Conservation (phyloP, 2,329 filamentous ascomycete genomes). For the Fusarium sp. region DNA sequence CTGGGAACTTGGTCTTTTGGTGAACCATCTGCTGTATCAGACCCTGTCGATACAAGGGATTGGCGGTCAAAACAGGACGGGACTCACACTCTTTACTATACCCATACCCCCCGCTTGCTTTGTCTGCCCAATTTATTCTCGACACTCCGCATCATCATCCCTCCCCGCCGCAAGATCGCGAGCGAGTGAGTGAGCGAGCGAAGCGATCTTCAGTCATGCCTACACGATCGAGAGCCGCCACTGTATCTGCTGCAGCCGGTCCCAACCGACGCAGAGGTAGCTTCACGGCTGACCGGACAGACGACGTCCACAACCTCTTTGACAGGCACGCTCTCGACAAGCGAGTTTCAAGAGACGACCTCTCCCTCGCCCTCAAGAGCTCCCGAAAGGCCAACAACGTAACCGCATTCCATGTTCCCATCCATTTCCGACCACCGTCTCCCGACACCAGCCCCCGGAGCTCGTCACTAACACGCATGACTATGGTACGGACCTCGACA, state of each 20-base stretch:
- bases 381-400: conserved; percentile 50
- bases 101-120: conserved; percentile 17
- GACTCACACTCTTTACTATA: conserved; percentile 35
- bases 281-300: conserved; percentile 38
- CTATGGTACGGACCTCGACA: conserved; percentile 55
- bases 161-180: conserved; percentile 24
- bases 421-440: conserved; percentile 56
- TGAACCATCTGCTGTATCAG: conserved; percentile 45
- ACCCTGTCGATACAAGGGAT: conserved; percentile 42
- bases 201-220: conserved; percentile 37
- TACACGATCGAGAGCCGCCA: conserved; percentile 40
- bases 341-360: conserved; percentile 59
- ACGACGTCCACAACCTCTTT: conserved; percentile 17
- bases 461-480: conserved; percentile 43
- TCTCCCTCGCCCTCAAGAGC: conserved; percentile 47
- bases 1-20: conserved; percentile 26
- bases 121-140: conserved; percentile 35
- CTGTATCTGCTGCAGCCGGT: conserved; percentile 36
- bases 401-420: conserved; percentile 55
- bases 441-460: conserved; percentile 56
- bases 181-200: neutral
- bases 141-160: conserved; percentile 23
- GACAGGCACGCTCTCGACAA: conserved; percentile 47
- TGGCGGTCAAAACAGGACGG: conserved; percentile 36
- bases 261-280: conserved; percentile 39